phyloP scores from a whole-genome alignment of 1,139 yeast genomes.

The Candida sp. region DNA sequence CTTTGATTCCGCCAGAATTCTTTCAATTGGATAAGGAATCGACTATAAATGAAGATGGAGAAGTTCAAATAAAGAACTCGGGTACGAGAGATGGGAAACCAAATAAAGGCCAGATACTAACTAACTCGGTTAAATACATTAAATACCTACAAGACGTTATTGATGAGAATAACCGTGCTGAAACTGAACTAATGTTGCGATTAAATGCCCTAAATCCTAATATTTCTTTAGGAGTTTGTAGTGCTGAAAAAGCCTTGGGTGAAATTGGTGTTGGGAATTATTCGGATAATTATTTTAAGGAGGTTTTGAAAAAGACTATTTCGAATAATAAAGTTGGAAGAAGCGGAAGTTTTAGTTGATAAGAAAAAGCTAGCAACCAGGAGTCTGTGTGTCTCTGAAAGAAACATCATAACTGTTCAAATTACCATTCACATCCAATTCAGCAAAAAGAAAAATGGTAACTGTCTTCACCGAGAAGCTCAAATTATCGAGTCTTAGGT shows the following conservation, averaged over 20 bases:
- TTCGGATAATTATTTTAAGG: slow-evolving; percentile 46
- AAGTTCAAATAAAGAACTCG: slow-evolving; percentile 43
- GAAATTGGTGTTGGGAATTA: slow-evolving; percentile 67
- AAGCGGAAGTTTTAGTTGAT: slow-evolving; percentile 15
- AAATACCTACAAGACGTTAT: slow-evolving; percentile 69
- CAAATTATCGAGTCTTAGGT: too few species aligned
- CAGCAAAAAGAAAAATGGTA: too few species aligned
- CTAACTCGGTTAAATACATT: slow-evolving; percentile 83
- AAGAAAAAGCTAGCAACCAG: neutral
- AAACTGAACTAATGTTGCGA: slow-evolving; percentile 67
- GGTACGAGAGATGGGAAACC: slow-evolving; percentile 89
- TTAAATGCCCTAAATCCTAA: slow-evolving; percentile 52
- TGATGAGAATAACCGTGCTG: slow-evolving; percentile 74
- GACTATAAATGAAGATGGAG: slow-evolving; percentile 14
- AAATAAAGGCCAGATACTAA: slow-evolving; percentile 85
- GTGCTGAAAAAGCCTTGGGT: slow-evolving; percentile 77
- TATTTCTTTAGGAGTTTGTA: slow-evolving; percentile 39
- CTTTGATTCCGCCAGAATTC: slow-evolving; percentile 63
- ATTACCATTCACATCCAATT: neutral
- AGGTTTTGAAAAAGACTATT: slow-evolving; percentile 30
- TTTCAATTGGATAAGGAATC: slow-evolving; percentile 23
- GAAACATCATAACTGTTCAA: neutral
- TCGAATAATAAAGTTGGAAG: slow-evolving; percentile 15
- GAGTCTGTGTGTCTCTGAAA: too few species aligned
- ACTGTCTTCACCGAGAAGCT: too few species aligned